Conservation (phyloP, 192 early-diverging fungal species). For the Coemansia umbellata region DNA sequence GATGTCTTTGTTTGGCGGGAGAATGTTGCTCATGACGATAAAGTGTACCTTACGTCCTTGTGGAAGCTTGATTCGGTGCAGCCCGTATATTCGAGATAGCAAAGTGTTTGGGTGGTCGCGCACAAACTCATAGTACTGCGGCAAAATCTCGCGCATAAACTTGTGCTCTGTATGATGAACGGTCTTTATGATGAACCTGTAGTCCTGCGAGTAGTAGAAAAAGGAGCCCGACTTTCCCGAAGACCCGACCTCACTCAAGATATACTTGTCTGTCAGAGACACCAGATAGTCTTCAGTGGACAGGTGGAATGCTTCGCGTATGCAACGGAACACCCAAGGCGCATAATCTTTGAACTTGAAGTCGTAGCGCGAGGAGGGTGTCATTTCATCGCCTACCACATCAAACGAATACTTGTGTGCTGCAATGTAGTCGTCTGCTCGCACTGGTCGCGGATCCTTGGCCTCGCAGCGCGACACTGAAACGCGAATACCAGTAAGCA, state of each 20-base stretch:
- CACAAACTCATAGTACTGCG: slow-evolving; percentile 89
- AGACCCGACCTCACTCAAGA: slow-evolving; percentile 89
- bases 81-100: slow-evolving; percentile 89
- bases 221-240: slow-evolving; percentile 95
- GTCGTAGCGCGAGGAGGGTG: slow-evolving; percentile 91
- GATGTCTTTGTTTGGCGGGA: slow-evolving; percentile 95
- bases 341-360: slow-evolving; percentile 99
- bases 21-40: slow-evolving; percentile 99
- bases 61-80: slow-evolving; percentile 94
- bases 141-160: slow-evolving; percentile 83
- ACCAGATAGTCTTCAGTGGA: slow-evolving; percentile 91
- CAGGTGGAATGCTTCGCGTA: slow-evolving; percentile 84
- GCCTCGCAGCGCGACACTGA: slow-evolving; percentile 83
- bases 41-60: slow-evolving; percentile 95
- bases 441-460: slow-evolving; percentile 71
- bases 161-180: slow-evolving; percentile 94
- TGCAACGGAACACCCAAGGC: slow-evolving; percentile 91
- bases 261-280: slow-evolving; percentile 94
- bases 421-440: slow-evolving; percentile 76
- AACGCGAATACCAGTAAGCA: slow-evolving; percentile 95
- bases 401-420: slow-evolving; percentile 96
- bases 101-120: slow-evolving; percentile 86
- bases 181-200: slow-evolving; percentile 98
- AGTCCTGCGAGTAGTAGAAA: slow-evolving; percentile 98
- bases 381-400: slow-evolving; percentile 90